These are phyloP conservation scores for Russula sp. DNA, from an alignment of 768 basidiomycete genomes.

Conservation along the genomic window DNA sequence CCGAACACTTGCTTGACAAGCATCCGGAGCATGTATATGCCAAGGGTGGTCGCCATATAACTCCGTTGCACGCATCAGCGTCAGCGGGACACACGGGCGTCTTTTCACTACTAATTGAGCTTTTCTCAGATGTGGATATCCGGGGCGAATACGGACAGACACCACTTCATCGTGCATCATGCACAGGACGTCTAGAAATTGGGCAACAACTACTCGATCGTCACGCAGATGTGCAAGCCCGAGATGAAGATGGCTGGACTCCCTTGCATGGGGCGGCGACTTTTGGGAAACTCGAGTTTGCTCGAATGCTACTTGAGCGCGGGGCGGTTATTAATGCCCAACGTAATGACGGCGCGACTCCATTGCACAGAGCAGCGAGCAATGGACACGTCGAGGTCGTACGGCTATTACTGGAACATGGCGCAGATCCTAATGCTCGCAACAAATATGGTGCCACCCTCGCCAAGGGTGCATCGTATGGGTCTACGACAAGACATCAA, in stretches of 20 bases:
- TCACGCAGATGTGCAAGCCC: neutral
- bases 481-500: no score
- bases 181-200: neutral
- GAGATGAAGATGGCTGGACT: rapidly evolving
- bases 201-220: neutral
- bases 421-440: neutral
- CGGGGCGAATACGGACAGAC: rapidly evolving
- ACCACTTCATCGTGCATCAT: neutral
- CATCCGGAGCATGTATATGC: neutral
- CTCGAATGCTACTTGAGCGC: neutral
- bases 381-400: no score
- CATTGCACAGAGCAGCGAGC: neutral
- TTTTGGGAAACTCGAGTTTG: neutral
- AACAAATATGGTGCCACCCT: neutral
- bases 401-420: neutral
- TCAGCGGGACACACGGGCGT: neutral
- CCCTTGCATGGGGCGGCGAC: neutral
- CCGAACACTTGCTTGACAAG: neutral
- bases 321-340: neutral
- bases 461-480: no score
- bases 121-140: neutral
- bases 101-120: neutral
- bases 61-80: neutral
- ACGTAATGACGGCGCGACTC: rapidly evolving
- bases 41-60: neutral